Base-by-base conservation (phyloP, 2,329 filamentous ascomycete species). In the Periconia digitata region DNA sequence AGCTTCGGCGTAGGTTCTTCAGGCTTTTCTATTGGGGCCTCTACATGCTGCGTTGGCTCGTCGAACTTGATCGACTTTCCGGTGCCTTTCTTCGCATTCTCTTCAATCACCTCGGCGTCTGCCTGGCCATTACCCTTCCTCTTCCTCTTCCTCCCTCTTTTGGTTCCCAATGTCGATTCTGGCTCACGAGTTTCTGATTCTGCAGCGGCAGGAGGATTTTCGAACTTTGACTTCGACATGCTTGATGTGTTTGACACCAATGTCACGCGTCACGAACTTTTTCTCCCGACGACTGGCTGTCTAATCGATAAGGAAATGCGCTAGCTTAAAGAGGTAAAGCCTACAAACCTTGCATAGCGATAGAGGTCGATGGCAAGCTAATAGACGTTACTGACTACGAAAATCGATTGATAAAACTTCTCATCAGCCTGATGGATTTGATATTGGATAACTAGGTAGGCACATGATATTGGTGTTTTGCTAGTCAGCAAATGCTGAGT, bases 111-210 rank as follows among this genome's bases (percentile, higher is more conserved):
- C 29, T 41, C n/a, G 12, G 41, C 36, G 15, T 16, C 29, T n/a
- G 23, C 43, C 27, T 46, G 46, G 22, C 46, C 42, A 24, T 47
- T 51, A 8, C 51, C 53, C 16, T 60, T 51, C 47, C 62, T 62
- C 49, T 70, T 71, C 29, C 67, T 63, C 49, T 71, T 71, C 38
- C 64, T 69, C 29, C 63, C 56, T 44, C 60, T 60, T 13, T 53
- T 61, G 8, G 54, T 15, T 13, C 56, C 54, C 6, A 23, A n/a
- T n/a, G 23, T 2, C 8, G 29, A 7, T n/a, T 40, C 20, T 37
- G 4, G 3, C 20, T 12, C 17, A 16, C 4, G 16, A 13, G 16
- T 27, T 3, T 16, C 24, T 20, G 42, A 13, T 41, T 20, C 36
- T 27, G n/a, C 1, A 21, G 7, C 7, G 18, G 32, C 15, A 17